Conservation (phyloP, 805 yeast species). For the Ogataea haglerorum region DNA sequence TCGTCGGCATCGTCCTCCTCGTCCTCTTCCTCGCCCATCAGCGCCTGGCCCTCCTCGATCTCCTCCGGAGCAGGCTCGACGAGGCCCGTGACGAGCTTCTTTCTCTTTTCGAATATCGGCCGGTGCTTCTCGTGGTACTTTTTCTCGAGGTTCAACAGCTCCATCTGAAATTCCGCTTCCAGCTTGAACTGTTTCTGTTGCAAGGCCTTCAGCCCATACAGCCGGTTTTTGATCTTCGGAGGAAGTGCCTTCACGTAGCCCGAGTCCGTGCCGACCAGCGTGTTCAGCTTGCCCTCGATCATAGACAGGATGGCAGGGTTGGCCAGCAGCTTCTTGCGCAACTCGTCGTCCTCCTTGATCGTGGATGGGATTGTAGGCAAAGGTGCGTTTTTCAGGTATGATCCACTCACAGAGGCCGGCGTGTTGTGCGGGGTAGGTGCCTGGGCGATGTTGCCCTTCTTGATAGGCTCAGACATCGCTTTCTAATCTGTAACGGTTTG, state of each 20-base stretch:
- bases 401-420: slow-evolving; percentile 80
- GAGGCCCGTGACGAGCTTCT: slow-evolving; percentile 66
- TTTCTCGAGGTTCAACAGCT: slow-evolving; percentile 81
- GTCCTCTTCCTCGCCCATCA: slow-evolving; percentile 46
- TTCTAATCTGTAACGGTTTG: not conserved
- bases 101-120: slow-evolving; percentile 75
- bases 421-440: slow-evolving; percentile 99
- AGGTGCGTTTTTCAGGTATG: slow-evolving; percentile 61
- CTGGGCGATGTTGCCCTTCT: slow-evolving; percentile 73
- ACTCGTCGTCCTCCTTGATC: slow-evolving; percentile 63
- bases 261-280: slow-evolving; percentile 78
- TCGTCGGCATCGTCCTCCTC: slow-evolving; percentile 31
- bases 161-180: slow-evolving; percentile 90
- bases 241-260: slow-evolving; percentile 84
- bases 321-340: slow-evolving; percentile 43
- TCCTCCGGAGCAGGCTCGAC: slow-evolving; percentile 77
- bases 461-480: slow-evolving; percentile 83
- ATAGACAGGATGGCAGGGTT: slow-evolving; percentile 79
- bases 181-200: slow-evolving; percentile 76
- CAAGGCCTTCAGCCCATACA: slow-evolving; percentile 75
- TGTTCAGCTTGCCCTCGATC: slow-evolving; percentile 86
- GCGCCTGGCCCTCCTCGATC: slow-evolving; percentile 70
- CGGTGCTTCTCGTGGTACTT: slow-evolving; percentile 67
- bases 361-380: slow-evolving; percentile 64
- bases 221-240: slow-evolving; percentile 64